These are phyloP conservation scores for Geranium brycei DNA, from an alignment of 345 rosid species.

Conservation along the genomic window DNA sequence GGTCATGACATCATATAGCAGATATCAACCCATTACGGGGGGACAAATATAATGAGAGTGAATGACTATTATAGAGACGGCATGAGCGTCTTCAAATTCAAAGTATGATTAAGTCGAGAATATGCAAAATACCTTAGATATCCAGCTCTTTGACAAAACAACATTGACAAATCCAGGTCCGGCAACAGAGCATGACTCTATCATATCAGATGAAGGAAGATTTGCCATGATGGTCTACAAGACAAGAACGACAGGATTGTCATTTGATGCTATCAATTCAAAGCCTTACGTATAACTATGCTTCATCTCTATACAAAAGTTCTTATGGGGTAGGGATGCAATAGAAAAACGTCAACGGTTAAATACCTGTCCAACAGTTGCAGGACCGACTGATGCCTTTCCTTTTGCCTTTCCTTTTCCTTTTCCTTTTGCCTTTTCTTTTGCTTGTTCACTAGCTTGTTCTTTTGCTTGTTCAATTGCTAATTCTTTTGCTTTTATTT, in stretches of 20 bases:
- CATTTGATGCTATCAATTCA: constrained; percentile 1
- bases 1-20: neutral
- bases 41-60: neutral
- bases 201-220: constrained; percentile 69
- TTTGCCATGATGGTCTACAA: constrained; percentile 57
- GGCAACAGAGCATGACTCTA: constrained; percentile 71
- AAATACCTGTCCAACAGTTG: too few relatives aligned
- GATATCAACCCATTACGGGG: neutral
- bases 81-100: neutral
- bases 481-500: constrained; percentile 35
- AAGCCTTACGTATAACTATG: neutral
- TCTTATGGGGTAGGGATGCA: neutral
- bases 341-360: neutral
- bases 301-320: too few relatives aligned
- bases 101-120: constrained; percentile 1
- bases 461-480: too few relatives aligned
- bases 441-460: too few relatives aligned
- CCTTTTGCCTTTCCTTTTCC: too few relatives aligned
- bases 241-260: constrained; percentile 1
- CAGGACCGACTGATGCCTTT: too few relatives aligned
- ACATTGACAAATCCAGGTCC: constrained; percentile 95
- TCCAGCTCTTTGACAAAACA: constrained; percentile 58
- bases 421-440: too few relatives aligned
- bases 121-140: constrained; percentile 51
- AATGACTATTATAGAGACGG: neutral